Evolutionary conservation across 805 yeast genomes (phyloP).

Genomic region (Gaillardinia entomophila): DNA sequence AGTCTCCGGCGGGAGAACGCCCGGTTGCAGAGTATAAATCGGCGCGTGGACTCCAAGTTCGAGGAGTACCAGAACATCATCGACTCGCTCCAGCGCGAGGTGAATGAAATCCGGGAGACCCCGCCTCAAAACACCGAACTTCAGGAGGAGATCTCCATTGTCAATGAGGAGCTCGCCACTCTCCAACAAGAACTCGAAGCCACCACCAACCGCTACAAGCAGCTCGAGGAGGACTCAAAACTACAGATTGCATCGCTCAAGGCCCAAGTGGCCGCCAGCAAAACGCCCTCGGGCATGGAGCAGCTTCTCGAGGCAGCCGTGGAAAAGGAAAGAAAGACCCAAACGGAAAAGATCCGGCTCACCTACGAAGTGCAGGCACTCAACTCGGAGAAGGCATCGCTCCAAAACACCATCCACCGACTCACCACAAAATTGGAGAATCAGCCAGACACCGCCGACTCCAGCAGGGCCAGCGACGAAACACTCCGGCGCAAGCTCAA

Average conservation of each 20-base stretch:
- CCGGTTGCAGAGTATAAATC: conserved; percentile 11
- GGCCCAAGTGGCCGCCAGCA: conserved; percentile 14
- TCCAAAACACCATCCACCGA: conserved; percentile 30
- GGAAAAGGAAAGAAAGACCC: conserved; percentile 37
- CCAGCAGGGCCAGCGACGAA: conserved; percentile 3
- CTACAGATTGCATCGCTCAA: conserved; percentile 16
- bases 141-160: neutral
- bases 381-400: conserved; percentile 28
- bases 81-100: conserved; percentile 25
- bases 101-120: conserved; percentile 14
- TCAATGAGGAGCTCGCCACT: conserved; percentile 8
- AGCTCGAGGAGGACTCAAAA: conserved; percentile 17
- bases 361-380: conserved; percentile 34
- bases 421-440: conserved; percentile 33
- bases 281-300: conserved; percentile 11
- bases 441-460: conserved; percentile 14
- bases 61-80: conserved; percentile 25
- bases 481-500: conserved; percentile 10
- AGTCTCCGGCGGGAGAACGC: conserved; percentile 12
- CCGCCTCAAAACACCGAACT: neutral
- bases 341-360: conserved; percentile 40
- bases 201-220: conserved; percentile 9
- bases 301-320: conserved; percentile 35
- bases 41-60: conserved; percentile 18
- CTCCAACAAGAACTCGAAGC: conserved; percentile 13